Evolutionary conservation across 2,329 filamentous ascomycete species (phyloP), one percentile per base, ranked within the genome.

Genomic region (Talaromyces sp.): DNA sequence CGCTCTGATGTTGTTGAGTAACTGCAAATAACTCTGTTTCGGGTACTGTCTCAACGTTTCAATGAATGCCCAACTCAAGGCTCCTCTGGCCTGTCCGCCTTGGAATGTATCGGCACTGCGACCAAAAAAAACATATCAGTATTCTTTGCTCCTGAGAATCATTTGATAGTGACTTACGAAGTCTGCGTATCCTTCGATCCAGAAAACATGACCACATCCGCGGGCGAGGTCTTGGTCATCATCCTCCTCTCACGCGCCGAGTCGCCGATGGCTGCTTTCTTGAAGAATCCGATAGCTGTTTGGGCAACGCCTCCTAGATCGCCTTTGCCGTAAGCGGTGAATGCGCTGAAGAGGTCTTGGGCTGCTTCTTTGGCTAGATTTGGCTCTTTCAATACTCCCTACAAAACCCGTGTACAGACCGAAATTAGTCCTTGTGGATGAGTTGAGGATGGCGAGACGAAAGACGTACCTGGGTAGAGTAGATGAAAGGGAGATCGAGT

Each of bases 21-120:
- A 80, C 78, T 96, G 87, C 57, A 97, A 87, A 69, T 99, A 99
- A 76, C 88, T 96, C 78, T 97, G 93, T 69, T 96, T 86, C 0
- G 91, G 91, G 70, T 94, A 93, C 76, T 91, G 89, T 80, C 89
- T 90, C 69, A 97, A 81, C 1, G 92, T 86, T 6, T 84, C 86
- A 71, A 97, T 93, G 73, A 99, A 99, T 1, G 94, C 94, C 85
- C 89, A 97, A 11, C 91, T 96, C 89, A 99, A 94, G 70, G 94
- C 94, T 53, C 94, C 94, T 0, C 93, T 97, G 46, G 94, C 93
- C 77, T 97, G 83, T 56, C 90, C 86, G 52, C 83, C 85, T 65
- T 97, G 96, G 37, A 87, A 90, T 6, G 94, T 93, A 73, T 99
- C 94, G 74, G 91, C 89, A 55, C 91, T 96, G 66, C 57, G 6